Evolutionary conservation across 2,329 filamentous ascomycete species (phyloP).

Genomic region (Exophiala spinifera): DNA sequence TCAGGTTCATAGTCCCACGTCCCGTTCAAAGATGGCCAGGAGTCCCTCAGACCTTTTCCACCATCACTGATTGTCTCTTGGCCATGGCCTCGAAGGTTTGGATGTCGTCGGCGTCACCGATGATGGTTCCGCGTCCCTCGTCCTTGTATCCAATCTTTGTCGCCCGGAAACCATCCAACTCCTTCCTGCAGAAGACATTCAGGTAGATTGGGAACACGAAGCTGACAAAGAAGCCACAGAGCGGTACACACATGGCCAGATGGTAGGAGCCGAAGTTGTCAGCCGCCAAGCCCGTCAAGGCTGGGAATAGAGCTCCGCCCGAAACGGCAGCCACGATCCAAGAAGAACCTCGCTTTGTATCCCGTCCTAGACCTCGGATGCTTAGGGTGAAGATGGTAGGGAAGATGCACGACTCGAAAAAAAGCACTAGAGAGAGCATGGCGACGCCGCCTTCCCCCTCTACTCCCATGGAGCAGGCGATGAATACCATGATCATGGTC

Average conservation of each 20-base stretch:
- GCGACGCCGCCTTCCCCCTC: constrained; percentile 48
- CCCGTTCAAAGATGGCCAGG: too few relatives aligned
- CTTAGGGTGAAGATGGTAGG: constrained; percentile 77
- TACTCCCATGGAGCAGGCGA: constrained; percentile 50
- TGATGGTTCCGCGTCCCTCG: constrained; percentile 30
- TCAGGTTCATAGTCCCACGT: too few relatives aligned
- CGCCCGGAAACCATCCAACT: constrained; percentile 37
- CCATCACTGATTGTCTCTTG: constrained; percentile 23
- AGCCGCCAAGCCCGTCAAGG: constrained; percentile 45
- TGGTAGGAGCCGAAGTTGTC: constrained; percentile 28
- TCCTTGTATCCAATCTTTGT: constrained; percentile 37
- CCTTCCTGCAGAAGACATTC: constrained; percentile 33
- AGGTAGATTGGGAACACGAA: constrained; percentile 37
- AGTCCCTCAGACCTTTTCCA: constrained; percentile 29
- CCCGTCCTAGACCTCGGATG: constrained; percentile 70
- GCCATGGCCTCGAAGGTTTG: constrained; percentile 25
- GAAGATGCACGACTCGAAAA: constrained; percentile 80
- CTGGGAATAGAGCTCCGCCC: constrained; percentile 67
- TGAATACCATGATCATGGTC: constrained; percentile 59
- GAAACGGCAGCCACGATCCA: constrained; percentile 69
- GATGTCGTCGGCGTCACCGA: constrained; percentile 31
- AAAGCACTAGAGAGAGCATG: constrained; percentile 68
- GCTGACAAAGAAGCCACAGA: constrained; percentile 35
- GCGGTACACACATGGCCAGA: constrained; percentile 34
- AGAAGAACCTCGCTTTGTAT: constrained; percentile 73